Evolutionary conservation across 495 filamentous ascomycete species (phyloP).

Genomic region (Podospora tetraspora): DNA sequence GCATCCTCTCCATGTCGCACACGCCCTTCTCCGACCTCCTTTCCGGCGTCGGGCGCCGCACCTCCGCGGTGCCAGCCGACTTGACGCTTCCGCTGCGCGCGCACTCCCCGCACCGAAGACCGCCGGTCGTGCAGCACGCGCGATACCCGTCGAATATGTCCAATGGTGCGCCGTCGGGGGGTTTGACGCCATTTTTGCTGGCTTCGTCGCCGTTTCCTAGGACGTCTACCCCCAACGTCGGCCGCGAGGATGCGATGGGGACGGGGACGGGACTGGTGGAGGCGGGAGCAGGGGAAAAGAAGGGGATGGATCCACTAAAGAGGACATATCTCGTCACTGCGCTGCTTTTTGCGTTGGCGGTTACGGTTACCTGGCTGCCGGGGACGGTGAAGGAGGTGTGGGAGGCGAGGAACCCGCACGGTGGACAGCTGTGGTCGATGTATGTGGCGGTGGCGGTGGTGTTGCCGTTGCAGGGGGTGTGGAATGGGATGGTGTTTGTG

Average conservation of each 20-base stretch:
- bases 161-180: neutral
- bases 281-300: too few species aligned
- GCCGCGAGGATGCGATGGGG: too few species aligned
- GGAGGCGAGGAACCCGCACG: neutral
- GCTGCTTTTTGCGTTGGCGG: neutral
- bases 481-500: constrained; percentile 73
- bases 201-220: neutral
- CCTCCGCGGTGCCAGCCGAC: neutral
- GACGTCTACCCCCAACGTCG: neutral
- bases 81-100: neutral
- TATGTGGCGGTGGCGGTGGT: constrained; percentile 63
- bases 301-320: neutral
- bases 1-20: constrained; percentile 38
- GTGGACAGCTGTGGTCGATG: constrained; percentile 45
- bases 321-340: neutral
- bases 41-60: neutral
- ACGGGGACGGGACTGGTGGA: too few species aligned
- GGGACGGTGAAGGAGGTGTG: neutral
- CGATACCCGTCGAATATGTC: neutral
- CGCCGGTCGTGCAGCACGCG: neutral
- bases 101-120: neutral
- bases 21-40: constrained; percentile 15
- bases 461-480: constrained; percentile 72
- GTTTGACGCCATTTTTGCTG: neutral
- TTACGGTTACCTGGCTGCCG: neutral